phyloP scores from a whole-genome alignment of 352 stramenopile genomes.

The Aphanomyces cochlioides region DNA sequence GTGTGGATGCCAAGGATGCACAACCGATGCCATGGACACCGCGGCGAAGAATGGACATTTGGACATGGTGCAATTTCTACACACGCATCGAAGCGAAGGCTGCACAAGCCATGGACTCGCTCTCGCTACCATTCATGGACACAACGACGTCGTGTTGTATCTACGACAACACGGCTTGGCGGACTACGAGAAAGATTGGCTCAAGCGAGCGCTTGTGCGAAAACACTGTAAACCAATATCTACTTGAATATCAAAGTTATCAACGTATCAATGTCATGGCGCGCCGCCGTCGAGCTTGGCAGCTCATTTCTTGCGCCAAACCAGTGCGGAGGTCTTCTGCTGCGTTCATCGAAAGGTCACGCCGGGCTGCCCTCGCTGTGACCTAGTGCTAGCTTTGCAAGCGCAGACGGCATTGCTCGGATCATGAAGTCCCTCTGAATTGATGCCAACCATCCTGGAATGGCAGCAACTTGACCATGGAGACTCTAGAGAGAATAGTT shows the following conservation, averaged over 20 bases:
- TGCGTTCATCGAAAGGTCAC: too few species aligned
- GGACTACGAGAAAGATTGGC: constrained; percentile 3
- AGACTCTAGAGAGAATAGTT: too few species aligned
- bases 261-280: not conserved
- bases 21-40: constrained; percentile 15
- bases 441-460: too few species aligned
- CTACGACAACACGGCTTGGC: constrained; percentile 1
- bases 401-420: too few species aligned
- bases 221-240: not conserved
- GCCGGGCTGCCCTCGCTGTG: too few species aligned
- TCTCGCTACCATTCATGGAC: not conserved
- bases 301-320: too few species aligned
- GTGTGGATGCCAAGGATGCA: not conserved
- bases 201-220: not conserved
- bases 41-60: constrained; percentile 1
- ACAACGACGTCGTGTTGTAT: constrained; percentile 6
- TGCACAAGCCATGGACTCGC: constrained; percentile 1
- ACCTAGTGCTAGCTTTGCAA: too few species aligned
- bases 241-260: not conserved
- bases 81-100: constrained; percentile 13
- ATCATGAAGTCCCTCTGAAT: too few species aligned
- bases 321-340: too few species aligned
- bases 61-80: not conserved
- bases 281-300: not conserved
- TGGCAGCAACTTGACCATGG: too few species aligned